These are phyloP conservation scores for Colletotrichum shisoi DNA, from an alignment of 2,329 filamentous ascomycete genomes.

Conservation along the genomic window DNA sequence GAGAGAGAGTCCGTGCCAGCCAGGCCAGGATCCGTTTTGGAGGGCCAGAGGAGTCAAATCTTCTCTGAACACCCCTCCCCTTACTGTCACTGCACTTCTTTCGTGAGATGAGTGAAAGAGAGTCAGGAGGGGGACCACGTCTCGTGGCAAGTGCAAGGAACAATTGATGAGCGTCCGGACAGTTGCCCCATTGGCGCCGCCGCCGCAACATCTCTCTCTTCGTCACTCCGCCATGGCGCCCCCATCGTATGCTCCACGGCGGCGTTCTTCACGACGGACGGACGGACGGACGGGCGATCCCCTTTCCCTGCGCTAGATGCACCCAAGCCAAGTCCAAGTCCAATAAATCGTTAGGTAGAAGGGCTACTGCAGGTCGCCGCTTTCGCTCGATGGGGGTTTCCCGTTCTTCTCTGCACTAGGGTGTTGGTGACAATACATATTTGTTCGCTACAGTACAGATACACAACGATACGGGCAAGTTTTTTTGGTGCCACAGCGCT, in stretches of 20 bases:
- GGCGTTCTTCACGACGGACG: conserved; percentile 3
- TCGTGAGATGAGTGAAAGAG: conserved; percentile 6
- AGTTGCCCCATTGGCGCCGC: conserved; percentile 5
- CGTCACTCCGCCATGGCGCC: conserved; percentile 2
- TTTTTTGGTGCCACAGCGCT: background rate
- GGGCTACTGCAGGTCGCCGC: background rate
- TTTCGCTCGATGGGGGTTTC: conserved; percentile 1
- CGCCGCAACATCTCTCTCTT: conserved; percentile 4
- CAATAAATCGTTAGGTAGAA: conserved; percentile 15
- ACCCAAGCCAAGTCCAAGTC: conserved; percentile 16
- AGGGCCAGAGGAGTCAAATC: background rate
- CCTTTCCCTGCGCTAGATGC: conserved; percentile 20
- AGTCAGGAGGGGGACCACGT: background rate
- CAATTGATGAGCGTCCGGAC: conserved; percentile 1
- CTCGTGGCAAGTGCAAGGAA: background rate
- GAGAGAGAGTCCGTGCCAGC: conserved; percentile 19
- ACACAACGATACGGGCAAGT: background rate
- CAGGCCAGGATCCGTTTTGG: conserved; percentile 7
- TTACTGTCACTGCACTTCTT: background rate
- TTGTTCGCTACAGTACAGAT: too few relatives aligned
- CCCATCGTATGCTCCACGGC: conserved; percentile 9
- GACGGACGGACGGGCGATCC: conserved; percentile 4
- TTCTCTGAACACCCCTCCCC: background rate
- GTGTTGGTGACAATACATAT: too few relatives aligned
- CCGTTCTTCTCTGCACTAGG: background rate